Conservation (phyloP, 192 early-diverging fungal genomes). For the Coemansia sp. region DNA sequence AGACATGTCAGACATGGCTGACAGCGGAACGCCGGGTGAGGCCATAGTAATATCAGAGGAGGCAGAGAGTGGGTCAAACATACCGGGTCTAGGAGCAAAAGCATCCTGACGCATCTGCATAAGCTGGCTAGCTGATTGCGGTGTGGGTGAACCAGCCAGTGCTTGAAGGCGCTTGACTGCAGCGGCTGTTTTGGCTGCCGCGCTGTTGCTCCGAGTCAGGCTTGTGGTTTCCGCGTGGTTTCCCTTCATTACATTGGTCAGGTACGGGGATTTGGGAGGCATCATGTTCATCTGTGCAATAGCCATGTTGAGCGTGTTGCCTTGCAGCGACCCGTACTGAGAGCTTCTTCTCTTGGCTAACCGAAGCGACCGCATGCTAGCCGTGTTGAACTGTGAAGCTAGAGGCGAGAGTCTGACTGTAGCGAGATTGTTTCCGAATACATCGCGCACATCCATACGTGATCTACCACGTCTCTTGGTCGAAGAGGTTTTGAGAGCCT, state of each 20-base stretch:
- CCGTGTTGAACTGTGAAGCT: conserved; percentile 14
- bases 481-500: conserved; percentile 47
- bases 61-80: neutral
- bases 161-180: conserved; percentile 42
- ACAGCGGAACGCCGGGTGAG: conserved; percentile 10
- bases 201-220: conserved; percentile 39
- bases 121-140: neutral
- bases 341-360: conserved; percentile 15
- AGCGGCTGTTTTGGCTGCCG: conserved; percentile 39
- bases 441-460: conserved; percentile 45
- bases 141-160: conserved; percentile 11
- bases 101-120: no score
- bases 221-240: neutral
- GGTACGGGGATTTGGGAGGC: conserved; percentile 41
- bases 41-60: conserved; percentile 17
- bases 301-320: conserved; percentile 38
- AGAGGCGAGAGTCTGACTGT: conserved; percentile 25
- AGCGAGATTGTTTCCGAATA: conserved; percentile 17
- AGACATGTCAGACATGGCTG: neutral
- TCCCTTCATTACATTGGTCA: conserved; percentile 27
- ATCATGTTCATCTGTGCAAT: conserved; percentile 46
- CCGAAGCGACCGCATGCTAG: conserved; percentile 5
- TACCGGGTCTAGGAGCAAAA: neutral
- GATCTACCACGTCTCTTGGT: conserved; percentile 31
- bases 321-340: conserved; percentile 16